Evolutionary conservation across 1,284 basidiomycete genomes (phyloP).

Genomic region (Mrakiaceae sp.): DNA sequence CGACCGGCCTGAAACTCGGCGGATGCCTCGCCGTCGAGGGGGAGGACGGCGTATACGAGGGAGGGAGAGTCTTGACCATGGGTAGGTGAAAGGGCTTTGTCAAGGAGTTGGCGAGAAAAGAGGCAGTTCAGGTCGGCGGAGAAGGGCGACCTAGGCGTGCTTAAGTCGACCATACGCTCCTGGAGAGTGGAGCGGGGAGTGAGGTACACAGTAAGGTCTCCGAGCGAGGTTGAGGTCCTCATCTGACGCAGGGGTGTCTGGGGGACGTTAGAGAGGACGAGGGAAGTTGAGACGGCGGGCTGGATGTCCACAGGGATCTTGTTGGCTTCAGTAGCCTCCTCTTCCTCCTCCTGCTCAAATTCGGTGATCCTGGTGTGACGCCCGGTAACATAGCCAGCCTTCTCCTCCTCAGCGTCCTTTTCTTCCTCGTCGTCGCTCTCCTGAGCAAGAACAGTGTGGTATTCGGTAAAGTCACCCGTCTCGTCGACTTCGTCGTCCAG

Average conservation of each 20-base stretch:
- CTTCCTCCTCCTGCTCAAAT: background rate
- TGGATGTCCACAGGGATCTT: too few relatives aligned
- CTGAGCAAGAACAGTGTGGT: too few relatives aligned
- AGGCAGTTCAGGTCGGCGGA: background rate
- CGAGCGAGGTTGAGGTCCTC: background rate
- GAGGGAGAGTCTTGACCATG: background rate
- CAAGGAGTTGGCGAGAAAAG: conserved; percentile 7
- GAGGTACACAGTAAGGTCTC: conserved; percentile 9
- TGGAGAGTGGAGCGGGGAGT: conserved; percentile 5
- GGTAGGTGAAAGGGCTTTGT: conserved; percentile 4
- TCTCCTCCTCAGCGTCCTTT: background rate
- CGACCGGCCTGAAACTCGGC: background rate
- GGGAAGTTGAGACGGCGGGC: background rate
- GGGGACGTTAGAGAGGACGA: background rate
- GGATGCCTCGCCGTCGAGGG: background rate
- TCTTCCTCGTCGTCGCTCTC: background rate
- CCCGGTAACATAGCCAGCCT: background rate
- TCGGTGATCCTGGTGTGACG: background rate
- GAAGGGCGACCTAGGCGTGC: background rate
- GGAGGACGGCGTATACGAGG: background rate
- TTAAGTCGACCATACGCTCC: conserved; percentile 1
- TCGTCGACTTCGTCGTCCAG: too few relatives aligned
- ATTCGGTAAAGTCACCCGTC: too few relatives aligned
- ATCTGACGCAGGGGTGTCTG: too few relatives aligned
- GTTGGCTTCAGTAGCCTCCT: too few relatives aligned